These are phyloP conservation scores for Dactylonectria macrodidyma DNA, from an alignment of 2,329 filamentous ascomycete genomes.

Conservation along the genomic window DNA sequence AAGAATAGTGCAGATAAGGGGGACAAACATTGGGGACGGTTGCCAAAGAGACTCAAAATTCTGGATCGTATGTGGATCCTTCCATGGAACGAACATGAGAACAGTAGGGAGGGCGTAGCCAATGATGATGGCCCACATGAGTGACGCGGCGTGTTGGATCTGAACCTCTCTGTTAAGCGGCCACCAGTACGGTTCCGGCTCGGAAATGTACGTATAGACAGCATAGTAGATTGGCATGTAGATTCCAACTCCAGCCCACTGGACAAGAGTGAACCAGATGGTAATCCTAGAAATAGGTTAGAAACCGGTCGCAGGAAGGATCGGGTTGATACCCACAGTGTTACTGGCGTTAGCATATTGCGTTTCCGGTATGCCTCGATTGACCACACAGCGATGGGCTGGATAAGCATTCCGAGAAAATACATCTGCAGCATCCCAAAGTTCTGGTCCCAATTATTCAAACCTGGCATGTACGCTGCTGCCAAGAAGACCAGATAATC, in stretches of 20 bases:
- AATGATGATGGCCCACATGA: slow-evolving; percentile 1
- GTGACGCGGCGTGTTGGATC: slow-evolving; percentile 7
- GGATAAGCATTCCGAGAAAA: slow-evolving; percentile 26
- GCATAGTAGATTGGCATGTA: slow-evolving; percentile 35
- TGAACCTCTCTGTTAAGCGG: slow-evolving; percentile 24
- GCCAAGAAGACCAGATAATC: slow-evolving; percentile 25
- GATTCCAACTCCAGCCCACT: slow-evolving; percentile 22
- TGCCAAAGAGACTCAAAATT: slow-evolving; percentile 30
- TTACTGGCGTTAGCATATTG: slow-evolving; percentile 14
- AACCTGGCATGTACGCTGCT: slow-evolving; percentile 14
- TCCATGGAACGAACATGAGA: slow-evolving; percentile 29
- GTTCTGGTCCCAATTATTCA: slow-evolving; percentile 16
- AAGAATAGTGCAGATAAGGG: slow-evolving; percentile 11
- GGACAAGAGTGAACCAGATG: slow-evolving; percentile 26
- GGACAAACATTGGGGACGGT: slow-evolving; percentile 25
- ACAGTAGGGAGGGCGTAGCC: slow-evolving; percentile 21
- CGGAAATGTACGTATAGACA: slow-evolving; percentile 24
- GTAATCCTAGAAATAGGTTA: slow-evolving; percentile 14
- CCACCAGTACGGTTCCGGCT: slow-evolving; percentile 33
- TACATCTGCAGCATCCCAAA: slow-evolving; percentile 27
- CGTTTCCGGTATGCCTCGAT: slow-evolving; percentile 27
- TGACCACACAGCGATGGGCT: slow-evolving; percentile 24
- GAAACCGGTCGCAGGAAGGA: neutral
- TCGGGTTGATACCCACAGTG: slow-evolving; percentile 12
- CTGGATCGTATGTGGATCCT: neutral